Conservation (phyloP, 495 filamentous ascomycete species). For the Talaromyces adpressus region DNA sequence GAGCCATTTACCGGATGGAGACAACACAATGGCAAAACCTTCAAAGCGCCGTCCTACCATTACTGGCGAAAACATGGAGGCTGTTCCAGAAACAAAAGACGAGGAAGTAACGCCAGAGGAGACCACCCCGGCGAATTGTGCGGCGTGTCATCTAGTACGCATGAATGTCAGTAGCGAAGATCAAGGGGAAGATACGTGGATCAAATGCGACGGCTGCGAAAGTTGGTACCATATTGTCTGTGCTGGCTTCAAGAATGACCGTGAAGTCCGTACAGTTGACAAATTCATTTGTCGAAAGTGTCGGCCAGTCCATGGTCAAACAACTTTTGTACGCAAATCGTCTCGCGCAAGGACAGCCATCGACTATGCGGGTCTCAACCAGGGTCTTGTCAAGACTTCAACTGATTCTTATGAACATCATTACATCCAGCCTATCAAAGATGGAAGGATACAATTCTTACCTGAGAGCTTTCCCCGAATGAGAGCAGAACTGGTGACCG, state of each 20-base stretch:
- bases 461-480: slow-evolving; percentile 61
- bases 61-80: not conserved
- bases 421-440: slow-evolving; percentile 64
- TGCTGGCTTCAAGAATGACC: slow-evolving; percentile 62
- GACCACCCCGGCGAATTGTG: slow-evolving; percentile 39
- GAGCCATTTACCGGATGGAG: not conserved
- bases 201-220: slow-evolving; percentile 69
- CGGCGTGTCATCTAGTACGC: slow-evolving; percentile 42
- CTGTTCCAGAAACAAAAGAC: slow-evolving; percentile 13
- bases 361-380: slow-evolving; percentile 69
- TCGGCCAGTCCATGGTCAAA: slow-evolving; percentile 52
- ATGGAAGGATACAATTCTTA: slow-evolving; percentile 56
- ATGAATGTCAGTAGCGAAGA: slow-evolving; percentile 39
- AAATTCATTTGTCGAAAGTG: slow-evolving; percentile 63
- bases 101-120: slow-evolving; percentile 19
- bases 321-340: slow-evolving; percentile 58
- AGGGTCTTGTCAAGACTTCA: slow-evolving; percentile 64
- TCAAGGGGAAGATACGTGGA: slow-evolving; percentile 56
- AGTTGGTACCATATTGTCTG: slow-evolving; percentile 69
- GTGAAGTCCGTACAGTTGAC: slow-evolving; percentile 64
- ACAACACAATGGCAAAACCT: not conserved
- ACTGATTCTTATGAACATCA: slow-evolving; percentile 65
- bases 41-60: not conserved
- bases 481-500: slow-evolving; percentile 59
- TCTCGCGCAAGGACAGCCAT: slow-evolving; percentile 62